Conservation (phyloP, 495 filamentous ascomycete species). For the Immersiella caudata region DNA sequence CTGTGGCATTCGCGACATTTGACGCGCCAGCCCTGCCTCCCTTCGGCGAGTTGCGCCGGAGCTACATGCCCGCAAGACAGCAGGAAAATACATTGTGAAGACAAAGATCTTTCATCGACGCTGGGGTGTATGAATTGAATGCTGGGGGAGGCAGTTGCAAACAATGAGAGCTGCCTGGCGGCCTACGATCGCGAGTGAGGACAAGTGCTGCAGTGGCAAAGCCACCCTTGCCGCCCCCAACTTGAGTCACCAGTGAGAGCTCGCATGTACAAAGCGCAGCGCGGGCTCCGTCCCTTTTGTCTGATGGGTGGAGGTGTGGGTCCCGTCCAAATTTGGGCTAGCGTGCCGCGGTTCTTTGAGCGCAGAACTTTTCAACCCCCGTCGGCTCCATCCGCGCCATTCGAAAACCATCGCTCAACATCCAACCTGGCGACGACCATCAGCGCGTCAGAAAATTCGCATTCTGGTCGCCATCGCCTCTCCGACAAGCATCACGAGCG, state of each 20-base stretch:
- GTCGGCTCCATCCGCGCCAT: slow-evolving; percentile 31
- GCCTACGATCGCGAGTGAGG: background rate
- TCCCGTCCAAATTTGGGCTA: slow-evolving; percentile 16
- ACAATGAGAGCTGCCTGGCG: background rate
- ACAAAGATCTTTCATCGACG: background rate
- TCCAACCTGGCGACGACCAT: slow-evolving; percentile 36
- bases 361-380: slow-evolving; percentile 40
- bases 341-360: slow-evolving; percentile 29
- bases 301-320: slow-evolving; percentile 24
- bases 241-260: background rate
- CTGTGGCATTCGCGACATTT: background rate
- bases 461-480: slow-evolving; percentile 32
- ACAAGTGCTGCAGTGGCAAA: slow-evolving; percentile 1
- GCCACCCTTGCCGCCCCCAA: background rate
- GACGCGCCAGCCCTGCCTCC: background rate
- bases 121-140: background rate
- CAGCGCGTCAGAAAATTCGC: slow-evolving; percentile 41
- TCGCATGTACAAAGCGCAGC: background rate
- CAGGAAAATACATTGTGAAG: background rate
- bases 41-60: background rate
- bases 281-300: background rate
- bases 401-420: slow-evolving; percentile 37
- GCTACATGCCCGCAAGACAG: background rate
- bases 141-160: background rate
- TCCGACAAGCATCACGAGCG: slow-evolving; percentile 34